Percentiles rank a stretch among this genome's conserved stretches.
Evolutionary conservation across 139 green algal species (phyloP).

Genomic region (Chlorella sp.): DNA sequence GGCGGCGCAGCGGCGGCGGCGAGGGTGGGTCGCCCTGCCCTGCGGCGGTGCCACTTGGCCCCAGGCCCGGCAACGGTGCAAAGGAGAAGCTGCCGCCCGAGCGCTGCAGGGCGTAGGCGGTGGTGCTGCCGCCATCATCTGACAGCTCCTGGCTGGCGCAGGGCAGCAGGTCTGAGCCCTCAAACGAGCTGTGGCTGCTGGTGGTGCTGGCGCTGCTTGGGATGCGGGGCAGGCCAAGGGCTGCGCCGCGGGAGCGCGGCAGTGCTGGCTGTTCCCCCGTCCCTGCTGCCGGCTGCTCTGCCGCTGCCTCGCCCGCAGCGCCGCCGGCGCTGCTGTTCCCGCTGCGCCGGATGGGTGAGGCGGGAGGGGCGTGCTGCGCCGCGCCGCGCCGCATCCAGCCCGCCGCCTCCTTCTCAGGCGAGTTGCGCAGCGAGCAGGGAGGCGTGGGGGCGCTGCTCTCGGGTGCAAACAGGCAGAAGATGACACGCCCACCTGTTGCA

Average conservation of each 20-base stretch:
- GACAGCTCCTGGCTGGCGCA: not conserved
- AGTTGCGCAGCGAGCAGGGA: constrained; percentile 17
- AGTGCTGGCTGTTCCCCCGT: not conserved
- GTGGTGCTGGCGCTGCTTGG: not conserved
- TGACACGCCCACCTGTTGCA: constrained; percentile 65
- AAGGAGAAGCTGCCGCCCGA: not conserved
- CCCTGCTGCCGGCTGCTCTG: not conserved
- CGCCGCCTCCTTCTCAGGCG: not conserved
- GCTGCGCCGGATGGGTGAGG: not conserved
- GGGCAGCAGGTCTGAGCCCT: not conserved
- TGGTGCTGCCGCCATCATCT: not conserved
- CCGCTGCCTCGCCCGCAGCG: not conserved
- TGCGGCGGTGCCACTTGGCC: not conserved
- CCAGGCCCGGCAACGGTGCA: not conserved
- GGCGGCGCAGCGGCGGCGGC: not conserved
- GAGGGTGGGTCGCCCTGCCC: not conserved
- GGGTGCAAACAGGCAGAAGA: constrained; percentile 78
- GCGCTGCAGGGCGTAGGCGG: not conserved
- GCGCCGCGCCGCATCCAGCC: not conserved
- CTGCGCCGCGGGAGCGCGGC: not conserved
- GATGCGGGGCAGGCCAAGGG: not conserved
- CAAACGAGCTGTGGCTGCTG: not conserved
- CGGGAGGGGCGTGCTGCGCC: not conserved
- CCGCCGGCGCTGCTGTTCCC: not conserved
- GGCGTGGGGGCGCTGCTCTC: not conserved